Percentiles rank a stretch among this genome's conserved stretches.
Conservation (phyloP, 2,329 filamentous ascomycete species). For the Xylariaceae sp. region DNA sequence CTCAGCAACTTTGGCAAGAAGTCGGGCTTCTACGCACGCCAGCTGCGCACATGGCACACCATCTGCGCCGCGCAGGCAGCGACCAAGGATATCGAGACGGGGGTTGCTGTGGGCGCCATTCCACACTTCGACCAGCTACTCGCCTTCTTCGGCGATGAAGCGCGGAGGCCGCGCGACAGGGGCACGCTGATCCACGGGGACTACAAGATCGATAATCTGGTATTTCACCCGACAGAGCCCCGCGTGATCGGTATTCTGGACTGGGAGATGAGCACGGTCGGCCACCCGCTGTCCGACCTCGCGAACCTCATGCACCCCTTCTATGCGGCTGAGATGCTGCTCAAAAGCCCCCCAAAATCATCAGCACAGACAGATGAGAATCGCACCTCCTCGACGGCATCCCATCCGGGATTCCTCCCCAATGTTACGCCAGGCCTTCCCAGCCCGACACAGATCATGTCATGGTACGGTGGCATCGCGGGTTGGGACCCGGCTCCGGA, state of each 20-base stretch:
- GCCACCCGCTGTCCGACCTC: slow-evolving; percentile 90
- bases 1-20: slow-evolving; percentile 69
- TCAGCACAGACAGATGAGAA: slow-evolving; percentile 99
- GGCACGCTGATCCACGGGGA: slow-evolving; percentile 82
- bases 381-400: slow-evolving; percentile 70
- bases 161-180: slow-evolving; percentile 70
- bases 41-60: slow-evolving; percentile 76
- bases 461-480: slow-evolving; percentile 63
- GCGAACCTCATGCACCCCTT: slow-evolving; percentile 67
- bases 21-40: slow-evolving; percentile 77
- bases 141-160: slow-evolving; percentile 66
- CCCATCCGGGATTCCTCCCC: slow-evolving; percentile 51
- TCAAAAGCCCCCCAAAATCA: slow-evolving; percentile 13
- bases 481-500: slow-evolving; percentile 55
- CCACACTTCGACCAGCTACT: slow-evolving; percentile 79
- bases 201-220: slow-evolving; percentile 90
- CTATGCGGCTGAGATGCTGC: slow-evolving; percentile 31
- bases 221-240: slow-evolving; percentile 85
- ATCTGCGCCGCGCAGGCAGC: slow-evolving; percentile 75
- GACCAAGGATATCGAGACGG: slow-evolving; percentile 71
- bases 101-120: slow-evolving; percentile 71
- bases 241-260: slow-evolving; percentile 90
- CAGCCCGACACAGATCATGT: slow-evolving; percentile 45
- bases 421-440: slow-evolving; percentile 55
- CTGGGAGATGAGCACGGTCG: slow-evolving; percentile 98